Evolutionary conservation across 106 monocot genomes (phyloP).

Genomic region (Phalaenopsis aphrodite): DNA sequence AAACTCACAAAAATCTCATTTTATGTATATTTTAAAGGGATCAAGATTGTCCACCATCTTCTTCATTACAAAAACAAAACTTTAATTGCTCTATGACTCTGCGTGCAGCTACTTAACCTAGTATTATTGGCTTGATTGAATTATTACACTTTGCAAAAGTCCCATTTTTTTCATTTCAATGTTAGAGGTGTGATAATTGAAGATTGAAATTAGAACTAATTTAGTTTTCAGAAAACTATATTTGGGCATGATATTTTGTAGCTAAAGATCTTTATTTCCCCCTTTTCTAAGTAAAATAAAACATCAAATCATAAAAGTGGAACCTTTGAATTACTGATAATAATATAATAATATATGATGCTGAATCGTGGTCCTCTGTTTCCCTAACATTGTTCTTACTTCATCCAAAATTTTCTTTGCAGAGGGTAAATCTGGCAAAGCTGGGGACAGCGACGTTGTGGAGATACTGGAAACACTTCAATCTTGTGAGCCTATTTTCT

Average conservation of each 20-base stretch:
- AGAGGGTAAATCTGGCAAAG: conserved; percentile 68
- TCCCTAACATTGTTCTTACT: not conserved
- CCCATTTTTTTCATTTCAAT: no score
- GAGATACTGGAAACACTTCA: conserved; percentile 83
- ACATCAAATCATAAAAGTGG: not conserved
- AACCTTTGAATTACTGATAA: not conserved
- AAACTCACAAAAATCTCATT: no score
- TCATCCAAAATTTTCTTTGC: conserved; percentile 6
- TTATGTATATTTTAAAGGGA: no score
- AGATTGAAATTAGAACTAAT: no score
- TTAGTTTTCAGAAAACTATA: not conserved
- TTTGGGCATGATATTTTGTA: not conserved
- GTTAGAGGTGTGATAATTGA: no score
- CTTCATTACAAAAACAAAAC: no score
- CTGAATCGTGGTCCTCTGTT: not conserved
- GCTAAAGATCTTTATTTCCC: not conserved
- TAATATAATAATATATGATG: not conserved
- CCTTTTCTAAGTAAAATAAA: not conserved
- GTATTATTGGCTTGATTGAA: not conserved
- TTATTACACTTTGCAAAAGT: not conserved
- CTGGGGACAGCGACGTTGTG: conserved; percentile 57
- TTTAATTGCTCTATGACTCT: no score
- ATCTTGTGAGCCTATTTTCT: conserved; percentile 42
- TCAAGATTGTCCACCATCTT: no score
- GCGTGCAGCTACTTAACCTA: no score